Evolutionary conservation across 768 basidiomycete genomes (phyloP).

Genomic region (Termitomyces sp.): DNA sequence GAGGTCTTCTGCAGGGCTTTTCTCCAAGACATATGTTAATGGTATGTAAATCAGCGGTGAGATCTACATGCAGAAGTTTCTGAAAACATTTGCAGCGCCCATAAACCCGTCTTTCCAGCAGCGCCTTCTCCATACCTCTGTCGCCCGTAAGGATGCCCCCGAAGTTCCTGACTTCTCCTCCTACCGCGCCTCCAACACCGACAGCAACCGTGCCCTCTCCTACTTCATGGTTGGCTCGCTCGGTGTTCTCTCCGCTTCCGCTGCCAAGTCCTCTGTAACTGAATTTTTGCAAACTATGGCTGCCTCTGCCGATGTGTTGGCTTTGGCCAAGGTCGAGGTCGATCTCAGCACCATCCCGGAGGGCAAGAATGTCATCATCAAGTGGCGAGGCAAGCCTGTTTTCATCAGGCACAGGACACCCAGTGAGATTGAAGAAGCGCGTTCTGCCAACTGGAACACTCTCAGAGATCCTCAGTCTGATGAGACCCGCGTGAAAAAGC

Average conservation of each 20-base stretch:
- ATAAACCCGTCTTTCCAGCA: slow-evolving; percentile 52
- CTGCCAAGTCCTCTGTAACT: slow-evolving; percentile 87
- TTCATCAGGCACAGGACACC: slow-evolving; percentile 96
- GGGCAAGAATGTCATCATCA: slow-evolving; percentile 95
- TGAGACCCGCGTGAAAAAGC: slow-evolving; percentile 83
- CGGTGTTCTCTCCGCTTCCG: slow-evolving; percentile 90
- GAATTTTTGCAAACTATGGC: slow-evolving; percentile 96
- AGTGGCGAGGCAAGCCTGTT: slow-evolving; percentile 99
- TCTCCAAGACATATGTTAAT: slow-evolving; percentile 57
- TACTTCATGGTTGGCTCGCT: slow-evolving; percentile 91
- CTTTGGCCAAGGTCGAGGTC: slow-evolving; percentile 96
- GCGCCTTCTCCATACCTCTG: slow-evolving; percentile 76
- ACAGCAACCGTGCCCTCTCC: slow-evolving; percentile 68
- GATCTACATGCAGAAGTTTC: neutral
- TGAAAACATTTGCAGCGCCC: slow-evolving; percentile 32
- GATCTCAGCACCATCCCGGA: slow-evolving; percentile 88
- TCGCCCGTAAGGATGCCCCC: slow-evolving; percentile 60
- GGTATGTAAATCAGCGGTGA: slow-evolving; percentile 37
- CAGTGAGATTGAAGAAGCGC: slow-evolving; percentile 91
- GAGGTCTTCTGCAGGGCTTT: slow-evolving; percentile 45
- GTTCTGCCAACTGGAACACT: slow-evolving; percentile 73
- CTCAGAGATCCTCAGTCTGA: slow-evolving; percentile 92
- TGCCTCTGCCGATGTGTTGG: slow-evolving; percentile 96
- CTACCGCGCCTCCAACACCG: slow-evolving; percentile 67
- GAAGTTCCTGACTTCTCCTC: slow-evolving; percentile 85